These are phyloP conservation scores for Sporobolomyces phaffii DNA, from an alignment of 768 basidiomycete genomes.

Conservation along the genomic window DNA sequence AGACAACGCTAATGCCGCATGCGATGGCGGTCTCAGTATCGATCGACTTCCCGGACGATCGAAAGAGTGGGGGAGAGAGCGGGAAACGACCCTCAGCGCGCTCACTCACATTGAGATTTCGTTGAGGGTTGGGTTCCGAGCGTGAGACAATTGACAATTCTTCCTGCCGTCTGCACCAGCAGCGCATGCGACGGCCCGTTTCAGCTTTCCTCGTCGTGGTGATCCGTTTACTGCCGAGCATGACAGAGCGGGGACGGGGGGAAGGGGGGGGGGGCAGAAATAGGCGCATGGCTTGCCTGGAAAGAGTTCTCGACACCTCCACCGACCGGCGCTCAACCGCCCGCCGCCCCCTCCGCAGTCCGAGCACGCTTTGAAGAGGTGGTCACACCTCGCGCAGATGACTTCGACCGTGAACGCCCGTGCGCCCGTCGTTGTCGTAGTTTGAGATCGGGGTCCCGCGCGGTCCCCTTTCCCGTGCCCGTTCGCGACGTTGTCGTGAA, in stretches of 20 bases:
- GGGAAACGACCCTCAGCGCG: background rate
- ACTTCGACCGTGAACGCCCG: conserved; percentile 10
- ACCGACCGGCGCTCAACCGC: conserved; percentile 9
- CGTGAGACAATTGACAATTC: conserved; percentile 17
- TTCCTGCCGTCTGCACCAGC: conserved; percentile 7
- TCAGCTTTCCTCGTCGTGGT: too few relatives aligned
- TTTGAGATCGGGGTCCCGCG: too few relatives aligned
- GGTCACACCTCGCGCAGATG: conserved; percentile 8
- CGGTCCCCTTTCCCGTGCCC: background rate
- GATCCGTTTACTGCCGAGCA: too few relatives aligned
- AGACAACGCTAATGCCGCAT: conserved; percentile 1
- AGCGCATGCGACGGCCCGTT: too few relatives aligned
- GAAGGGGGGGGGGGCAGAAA: background rate
- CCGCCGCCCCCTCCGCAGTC: conserved; percentile 15
- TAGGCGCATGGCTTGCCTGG: background rate
- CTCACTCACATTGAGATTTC: conserved; percentile 10
- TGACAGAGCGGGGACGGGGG: background rate
- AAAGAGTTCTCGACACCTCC: conserved; percentile 20
- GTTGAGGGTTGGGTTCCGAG: conserved; percentile 13
- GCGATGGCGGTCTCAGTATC: background rate
- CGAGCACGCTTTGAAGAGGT: background rate
- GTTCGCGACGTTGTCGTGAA: background rate
- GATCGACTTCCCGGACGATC: too few relatives aligned
- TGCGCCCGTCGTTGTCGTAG: too few relatives aligned
- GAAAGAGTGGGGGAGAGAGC: background rate